A percentile compares a stretch with the other conserved stretches of the same genome.
Evolutionary conservation across 352 stramenopile genomes (phyloP).

Genomic region (Globisporangium heterothallicum): DNA sequence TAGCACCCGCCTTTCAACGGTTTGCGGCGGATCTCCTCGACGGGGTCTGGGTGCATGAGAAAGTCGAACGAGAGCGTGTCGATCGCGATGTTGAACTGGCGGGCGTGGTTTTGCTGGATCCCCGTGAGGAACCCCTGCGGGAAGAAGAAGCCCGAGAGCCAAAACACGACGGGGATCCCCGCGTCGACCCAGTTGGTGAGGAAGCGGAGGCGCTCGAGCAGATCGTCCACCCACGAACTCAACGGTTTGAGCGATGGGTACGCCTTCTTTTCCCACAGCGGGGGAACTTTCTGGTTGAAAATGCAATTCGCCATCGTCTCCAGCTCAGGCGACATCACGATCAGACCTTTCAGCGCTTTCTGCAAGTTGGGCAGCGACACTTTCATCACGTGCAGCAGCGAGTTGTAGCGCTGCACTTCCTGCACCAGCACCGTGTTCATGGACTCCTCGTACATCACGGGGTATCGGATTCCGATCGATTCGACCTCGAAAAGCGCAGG

Average conservation of each 20-base stretch:
- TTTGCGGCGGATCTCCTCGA: conserved; percentile 30
- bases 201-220: conserved; percentile 72
- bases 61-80: conserved; percentile 84
- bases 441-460: conserved; percentile 86
- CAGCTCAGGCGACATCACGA: conserved; percentile 19
- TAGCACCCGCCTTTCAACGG: conserved; percentile 74
- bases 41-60: conserved; percentile 52
- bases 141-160: conserved; percentile 94
- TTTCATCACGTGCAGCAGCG: conserved; percentile 76
- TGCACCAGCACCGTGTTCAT: conserved; percentile 92
- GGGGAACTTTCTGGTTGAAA: conserved; percentile 86
- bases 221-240: conserved; percentile 83
- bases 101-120: conserved; percentile 61
- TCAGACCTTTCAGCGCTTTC: conserved; percentile 68
- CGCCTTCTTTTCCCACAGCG: conserved; percentile 83
- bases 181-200: conserved; percentile 37
- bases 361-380: conserved; percentile 80
- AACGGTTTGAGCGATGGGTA: conserved; percentile 91
- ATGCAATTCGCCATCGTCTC: conserved; percentile 77
- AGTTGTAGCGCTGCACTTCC: conserved; percentile 90
- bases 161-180: conserved; percentile 48
- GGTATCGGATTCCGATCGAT: conserved; percentile 77
- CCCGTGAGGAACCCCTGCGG: conserved; percentile 84
- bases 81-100: conserved; percentile 67
- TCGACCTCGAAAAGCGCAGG: conserved; percentile 82